A percentile compares a stretch with the other conserved stretches of the same genome.
These are phyloP conservation scores for Stagonosporopsis rhizophila DNA, from an alignment of 2,329 filamentous ascomycete species.

Conservation along the genomic window DNA sequence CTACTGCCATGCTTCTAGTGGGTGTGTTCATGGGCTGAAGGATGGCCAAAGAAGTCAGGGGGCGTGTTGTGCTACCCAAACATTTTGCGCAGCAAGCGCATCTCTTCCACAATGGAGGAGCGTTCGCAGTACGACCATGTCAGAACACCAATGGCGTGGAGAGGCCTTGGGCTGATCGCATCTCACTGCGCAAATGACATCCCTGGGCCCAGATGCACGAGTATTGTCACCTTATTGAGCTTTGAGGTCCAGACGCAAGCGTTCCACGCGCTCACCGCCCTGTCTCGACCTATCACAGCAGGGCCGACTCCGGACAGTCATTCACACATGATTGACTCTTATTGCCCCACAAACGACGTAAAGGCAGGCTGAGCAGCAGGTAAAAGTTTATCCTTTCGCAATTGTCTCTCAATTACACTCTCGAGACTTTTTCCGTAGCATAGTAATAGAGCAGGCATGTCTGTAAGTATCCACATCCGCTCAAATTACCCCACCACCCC, in stretches of 20 bases:
- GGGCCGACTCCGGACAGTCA: constrained; percentile 33
- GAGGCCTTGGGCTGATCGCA: neutral
- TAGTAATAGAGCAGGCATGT: constrained; percentile 30
- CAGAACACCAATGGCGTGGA: neutral
- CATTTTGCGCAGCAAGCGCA: neutral
- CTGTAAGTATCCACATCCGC: constrained; percentile 26
- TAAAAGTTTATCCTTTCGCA: constrained; percentile 13
- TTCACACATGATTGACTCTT: constrained; percentile 39
- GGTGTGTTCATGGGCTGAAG: neutral
- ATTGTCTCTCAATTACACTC: constrained; percentile 1
- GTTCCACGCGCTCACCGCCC: constrained; percentile 10
- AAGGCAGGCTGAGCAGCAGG: constrained; percentile 12
- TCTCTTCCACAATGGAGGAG: too few species aligned
- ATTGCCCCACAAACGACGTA: constrained; percentile 23
- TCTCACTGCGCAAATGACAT: neutral
- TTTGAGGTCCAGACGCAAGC: constrained; percentile 4
- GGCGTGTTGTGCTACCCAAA: neutral
- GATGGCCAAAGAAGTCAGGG: neutral
- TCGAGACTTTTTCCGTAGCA: constrained; percentile 8
- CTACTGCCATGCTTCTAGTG: neutral
- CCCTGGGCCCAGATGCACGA: neutral
- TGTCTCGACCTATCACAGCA: constrained; percentile 32
- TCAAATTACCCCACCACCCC: constrained; percentile 14
- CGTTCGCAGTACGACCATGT: neutral
- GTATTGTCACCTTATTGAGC: constrained; percentile 8